Evolutionary conservation across 2,329 filamentous ascomycete genomes (phyloP).

Genomic region (Aspergillus clavatus): DNA sequence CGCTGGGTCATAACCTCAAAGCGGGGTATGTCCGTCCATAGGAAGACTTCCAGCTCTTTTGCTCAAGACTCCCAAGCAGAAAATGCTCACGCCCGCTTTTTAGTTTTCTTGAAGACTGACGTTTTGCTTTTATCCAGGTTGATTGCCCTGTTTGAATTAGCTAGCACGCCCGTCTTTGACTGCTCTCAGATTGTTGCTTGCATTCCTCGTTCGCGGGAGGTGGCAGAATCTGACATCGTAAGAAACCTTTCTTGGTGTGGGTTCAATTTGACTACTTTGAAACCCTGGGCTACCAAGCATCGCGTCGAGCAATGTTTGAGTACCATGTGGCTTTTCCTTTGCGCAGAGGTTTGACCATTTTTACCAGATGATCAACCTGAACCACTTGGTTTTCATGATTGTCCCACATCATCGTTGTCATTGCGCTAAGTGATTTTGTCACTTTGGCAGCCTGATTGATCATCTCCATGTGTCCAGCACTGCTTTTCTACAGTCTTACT

Average conservation of each 20-base stretch:
- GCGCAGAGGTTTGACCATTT: constrained; percentile 69
- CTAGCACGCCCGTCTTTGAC: constrained; percentile 63
- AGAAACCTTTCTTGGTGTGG: constrained; percentile 91
- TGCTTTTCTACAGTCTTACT: no score
- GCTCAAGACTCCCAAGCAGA: no score
- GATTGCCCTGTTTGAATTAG: constrained; percentile 85
- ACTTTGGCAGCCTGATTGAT: no score
- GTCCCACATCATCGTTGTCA: no score
- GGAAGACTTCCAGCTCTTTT: not conserved
- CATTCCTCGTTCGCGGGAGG: constrained; percentile 65
- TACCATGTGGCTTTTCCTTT: constrained; percentile 77
- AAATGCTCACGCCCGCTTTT: no score
- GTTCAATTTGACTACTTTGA: constrained; percentile 75
- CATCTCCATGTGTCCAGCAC: no score
- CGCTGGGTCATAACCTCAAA: constrained; percentile 74
- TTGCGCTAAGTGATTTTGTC: no score
- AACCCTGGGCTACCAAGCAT: constrained; percentile 59
- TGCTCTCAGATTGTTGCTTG: constrained; percentile 77
- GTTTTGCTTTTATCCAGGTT: constrained; percentile 50
- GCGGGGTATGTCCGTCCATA: constrained; percentile 62
- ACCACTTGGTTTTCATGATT: no score
- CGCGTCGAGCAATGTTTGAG: constrained; percentile 61
- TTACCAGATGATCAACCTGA: not conserved
- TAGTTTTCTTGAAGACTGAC: not conserved
- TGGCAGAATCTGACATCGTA: constrained; percentile 59